These are phyloP conservation scores for Crucihimalaya himalaica DNA, from an alignment of 345 rosid genomes.

Conservation along the genomic window DNA sequence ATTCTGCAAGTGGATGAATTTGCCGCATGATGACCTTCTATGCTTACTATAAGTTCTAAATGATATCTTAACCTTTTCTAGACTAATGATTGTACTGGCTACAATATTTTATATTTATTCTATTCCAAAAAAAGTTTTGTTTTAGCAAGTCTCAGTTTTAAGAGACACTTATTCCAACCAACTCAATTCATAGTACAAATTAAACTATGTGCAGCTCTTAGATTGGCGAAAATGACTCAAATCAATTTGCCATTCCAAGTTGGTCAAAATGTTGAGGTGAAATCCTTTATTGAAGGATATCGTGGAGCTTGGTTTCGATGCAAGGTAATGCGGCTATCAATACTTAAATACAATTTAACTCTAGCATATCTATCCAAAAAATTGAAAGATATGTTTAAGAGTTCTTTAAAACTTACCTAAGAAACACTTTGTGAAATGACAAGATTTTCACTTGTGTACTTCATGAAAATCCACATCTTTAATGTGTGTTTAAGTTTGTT, in stretches of 20 bases:
- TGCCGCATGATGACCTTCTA: no score
- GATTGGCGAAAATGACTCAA: neutral
- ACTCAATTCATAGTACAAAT: neutral
- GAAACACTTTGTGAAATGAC: neutral
- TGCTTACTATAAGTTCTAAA: no score
- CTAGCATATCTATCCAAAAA: no score
- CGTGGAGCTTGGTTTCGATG: constrained; percentile 89
- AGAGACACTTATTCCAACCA: neutral
- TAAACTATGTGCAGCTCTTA: neutral
- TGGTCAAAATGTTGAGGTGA: constrained; percentile 53
- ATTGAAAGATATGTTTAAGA: neutral
- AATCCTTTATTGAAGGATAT: constrained; percentile 46
- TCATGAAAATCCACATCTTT: no score
- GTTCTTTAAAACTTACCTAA: no score
- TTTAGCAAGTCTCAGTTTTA: neutral
- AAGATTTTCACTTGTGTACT: no score
- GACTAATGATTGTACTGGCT: no score
- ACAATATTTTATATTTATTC: no score
- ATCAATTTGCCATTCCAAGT: constrained; percentile 45
- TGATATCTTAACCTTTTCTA: no score
- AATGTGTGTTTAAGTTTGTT: no score
- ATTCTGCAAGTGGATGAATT: no score
- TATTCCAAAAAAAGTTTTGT: neutral
- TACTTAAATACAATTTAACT: neutral
- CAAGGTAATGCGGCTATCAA: constrained; percentile 48